These are phyloP conservation scores for Selenicereus undatus DNA, from an alignment of 148 eudicot species.

Conservation along the genomic window DNA sequence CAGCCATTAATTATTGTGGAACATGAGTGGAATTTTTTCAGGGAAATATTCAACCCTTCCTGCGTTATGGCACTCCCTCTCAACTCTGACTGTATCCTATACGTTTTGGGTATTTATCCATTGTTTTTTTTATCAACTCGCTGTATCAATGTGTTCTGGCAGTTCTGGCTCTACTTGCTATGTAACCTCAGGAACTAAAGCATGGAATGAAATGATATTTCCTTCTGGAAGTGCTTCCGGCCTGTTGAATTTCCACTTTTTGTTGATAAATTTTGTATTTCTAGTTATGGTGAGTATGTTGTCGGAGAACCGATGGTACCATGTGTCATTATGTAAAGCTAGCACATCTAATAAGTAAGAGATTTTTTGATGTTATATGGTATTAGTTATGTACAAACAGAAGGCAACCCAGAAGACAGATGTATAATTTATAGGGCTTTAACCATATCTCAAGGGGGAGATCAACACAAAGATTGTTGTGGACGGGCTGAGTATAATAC, in stretches of 20 bases:
- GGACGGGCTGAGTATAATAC: no score
- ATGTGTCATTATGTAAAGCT: no score
- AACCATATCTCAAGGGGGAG: no score
- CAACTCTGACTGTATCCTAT: background rate
- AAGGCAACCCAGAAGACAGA: background rate
- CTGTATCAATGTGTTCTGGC: conserved; percentile 7
- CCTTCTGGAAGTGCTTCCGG: background rate
- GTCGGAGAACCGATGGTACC: no score
- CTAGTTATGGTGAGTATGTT: no score
- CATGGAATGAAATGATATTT: background rate
- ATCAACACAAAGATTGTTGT: no score
- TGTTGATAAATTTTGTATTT: background rate
- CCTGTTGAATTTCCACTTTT: background rate
- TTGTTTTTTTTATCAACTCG: background rate
- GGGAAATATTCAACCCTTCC: conserved; percentile 6
- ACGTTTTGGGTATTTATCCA: background rate
- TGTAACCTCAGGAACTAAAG: conserved; percentile 3
- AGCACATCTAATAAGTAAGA: no score
- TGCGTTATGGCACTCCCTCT: background rate
- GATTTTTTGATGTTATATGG: no score
- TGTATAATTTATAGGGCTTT: background rate
- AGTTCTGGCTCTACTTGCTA: conserved; percentile 8
- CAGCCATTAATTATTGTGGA: background rate
- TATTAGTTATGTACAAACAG: background rate
- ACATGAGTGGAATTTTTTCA: background rate